These are phyloP conservation scores for Nakaseomyces sp. DNA, from an alignment of 1,139 yeast species.

Conservation along the genomic window DNA sequence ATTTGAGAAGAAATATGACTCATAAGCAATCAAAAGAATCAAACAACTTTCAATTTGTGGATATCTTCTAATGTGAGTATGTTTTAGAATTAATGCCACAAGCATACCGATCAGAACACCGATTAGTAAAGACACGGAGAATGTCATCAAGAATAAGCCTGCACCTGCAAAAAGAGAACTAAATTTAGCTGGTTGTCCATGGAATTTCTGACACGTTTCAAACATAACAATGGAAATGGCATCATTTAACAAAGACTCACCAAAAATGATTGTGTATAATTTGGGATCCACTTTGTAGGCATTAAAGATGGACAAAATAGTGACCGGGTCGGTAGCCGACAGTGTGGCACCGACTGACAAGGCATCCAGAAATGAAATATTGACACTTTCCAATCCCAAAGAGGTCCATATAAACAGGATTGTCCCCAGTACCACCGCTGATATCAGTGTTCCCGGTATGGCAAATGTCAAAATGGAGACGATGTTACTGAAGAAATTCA, in stretches of 20 bases:
- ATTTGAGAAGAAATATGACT: conserved; percentile 92
- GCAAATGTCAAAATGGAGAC: conserved; percentile 92
- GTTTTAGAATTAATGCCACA: conserved; percentile 84
- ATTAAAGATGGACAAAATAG: conserved; percentile 90
- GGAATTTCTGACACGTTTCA: conserved; percentile 95
- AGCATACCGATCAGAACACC: conserved; percentile 82
- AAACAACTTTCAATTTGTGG: conserved; percentile 96
- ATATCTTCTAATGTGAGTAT: conserved; percentile 83
- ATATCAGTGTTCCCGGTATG: conserved; percentile 90
- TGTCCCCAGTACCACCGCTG: conserved; percentile 80
- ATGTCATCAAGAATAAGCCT: conserved; percentile 87
- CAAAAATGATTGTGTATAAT: conserved; percentile 90
- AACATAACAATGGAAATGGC: conserved; percentile 99
- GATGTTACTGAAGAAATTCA: conserved; percentile 84
- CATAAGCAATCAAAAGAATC: conserved; percentile 84
- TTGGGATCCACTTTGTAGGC: conserved; percentile 98
- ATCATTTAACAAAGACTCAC: conserved; percentile 90
- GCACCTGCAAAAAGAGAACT: conserved; percentile 85
- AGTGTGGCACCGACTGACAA: conserved; percentile 95
- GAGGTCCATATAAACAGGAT: conserved; percentile 85
- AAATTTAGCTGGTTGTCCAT: conserved; percentile 71
- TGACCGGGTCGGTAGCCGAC: conserved; percentile 97
- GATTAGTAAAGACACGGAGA: conserved; percentile 83
- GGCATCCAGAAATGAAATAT: conserved; percentile 90
- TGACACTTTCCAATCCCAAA: conserved; percentile 78